A percentile compares a stretch with the other conserved stretches of the same genome.
These are phyloP conservation scores for Cryptosporidium viatorum DNA, from an alignment of 169 alveolate genomes.

Conservation along the genomic window DNA sequence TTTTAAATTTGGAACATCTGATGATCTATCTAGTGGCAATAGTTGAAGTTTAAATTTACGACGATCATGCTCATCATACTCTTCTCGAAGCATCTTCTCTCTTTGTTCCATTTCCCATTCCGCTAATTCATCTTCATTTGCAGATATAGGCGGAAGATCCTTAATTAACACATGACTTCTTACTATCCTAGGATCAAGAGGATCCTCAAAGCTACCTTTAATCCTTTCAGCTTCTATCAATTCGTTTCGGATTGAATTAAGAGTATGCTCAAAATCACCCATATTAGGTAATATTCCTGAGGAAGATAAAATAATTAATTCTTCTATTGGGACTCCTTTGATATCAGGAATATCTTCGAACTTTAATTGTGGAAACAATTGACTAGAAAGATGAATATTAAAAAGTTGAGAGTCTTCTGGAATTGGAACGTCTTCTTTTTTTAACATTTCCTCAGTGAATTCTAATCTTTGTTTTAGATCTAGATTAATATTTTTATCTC, in stretches of 20 bases:
- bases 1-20: slow-evolving; percentile 7
- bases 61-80: slow-evolving; percentile 48
- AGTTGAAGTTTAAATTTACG: slow-evolving; percentile 19
- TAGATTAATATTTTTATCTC: neutral
- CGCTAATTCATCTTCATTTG: slow-evolving; percentile 52
- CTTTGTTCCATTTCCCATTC: slow-evolving; percentile 68
- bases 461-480: slow-evolving; percentile 15
- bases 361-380: slow-evolving; percentile 47
- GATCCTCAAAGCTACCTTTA: slow-evolving; percentile 25
- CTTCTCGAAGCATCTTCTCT: slow-evolving; percentile 35
- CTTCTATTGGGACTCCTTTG: slow-evolving; percentile 52
- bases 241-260: slow-evolving; percentile 26
- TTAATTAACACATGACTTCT: slow-evolving; percentile 20
- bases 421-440: neutral
- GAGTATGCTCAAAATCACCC: slow-evolving; percentile 45
- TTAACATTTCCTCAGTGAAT: slow-evolving; percentile 8
- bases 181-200: slow-evolving; percentile 24
- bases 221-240: slow-evolving; percentile 39
- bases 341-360: slow-evolving; percentile 69
- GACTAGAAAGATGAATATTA: slow-evolving; percentile 26
- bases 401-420: neutral
- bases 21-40: slow-evolving; percentile 20
- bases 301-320: slow-evolving; percentile 22
- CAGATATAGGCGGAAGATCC: slow-evolving; percentile 57
- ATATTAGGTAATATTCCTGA: slow-evolving; percentile 56